phyloP scores from a whole-genome alignment of 2,329 filamentous ascomycete genomes.

The Mycosphaerella sp. region DNA sequence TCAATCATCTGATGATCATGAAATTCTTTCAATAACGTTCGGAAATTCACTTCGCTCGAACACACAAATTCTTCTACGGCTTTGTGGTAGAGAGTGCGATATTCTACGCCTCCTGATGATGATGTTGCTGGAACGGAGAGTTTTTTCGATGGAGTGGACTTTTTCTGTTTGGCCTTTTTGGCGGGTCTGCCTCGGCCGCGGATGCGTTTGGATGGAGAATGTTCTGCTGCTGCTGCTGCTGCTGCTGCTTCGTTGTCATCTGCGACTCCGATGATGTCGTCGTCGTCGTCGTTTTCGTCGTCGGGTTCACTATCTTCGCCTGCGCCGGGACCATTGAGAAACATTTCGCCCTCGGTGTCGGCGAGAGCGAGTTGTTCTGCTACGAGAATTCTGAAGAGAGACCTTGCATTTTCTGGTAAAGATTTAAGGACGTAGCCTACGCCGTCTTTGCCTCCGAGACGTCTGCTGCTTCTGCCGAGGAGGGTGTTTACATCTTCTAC shows the following conservation, averaged over 20 bases:
- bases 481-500: conserved; percentile 88
- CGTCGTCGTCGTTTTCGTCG: neutral
- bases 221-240: conserved; percentile 22
- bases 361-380: conserved; percentile 69
- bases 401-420: conserved; percentile 85
- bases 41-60: conserved; percentile 91
- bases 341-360: conserved; percentile 47
- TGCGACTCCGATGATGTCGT: conserved; percentile 24
- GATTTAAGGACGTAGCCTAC: conserved; percentile 85
- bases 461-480: conserved; percentile 70
- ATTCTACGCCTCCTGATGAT: conserved; percentile 68
- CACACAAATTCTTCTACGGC: conserved; percentile 96
- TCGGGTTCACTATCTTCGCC: conserved; percentile 29
- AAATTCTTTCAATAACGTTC: conserved; percentile 92
- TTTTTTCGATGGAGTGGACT: conserved; percentile 11
- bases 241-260: conserved; percentile 29
- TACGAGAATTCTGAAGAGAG: conserved; percentile 76
- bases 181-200: conserved; percentile 23
- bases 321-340: conserved; percentile 24
- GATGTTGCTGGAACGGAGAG: conserved; percentile 7
- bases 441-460: conserved; percentile 82
- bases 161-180: conserved; percentile 7
- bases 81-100: conserved; percentile 86
- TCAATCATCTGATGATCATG: conserved; percentile 98
- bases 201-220: conserved; percentile 24